Evolutionary conservation across 2,329 filamentous ascomycete genomes (phyloP).

Genomic region (Ophiosphaerella herpotricha): DNA sequence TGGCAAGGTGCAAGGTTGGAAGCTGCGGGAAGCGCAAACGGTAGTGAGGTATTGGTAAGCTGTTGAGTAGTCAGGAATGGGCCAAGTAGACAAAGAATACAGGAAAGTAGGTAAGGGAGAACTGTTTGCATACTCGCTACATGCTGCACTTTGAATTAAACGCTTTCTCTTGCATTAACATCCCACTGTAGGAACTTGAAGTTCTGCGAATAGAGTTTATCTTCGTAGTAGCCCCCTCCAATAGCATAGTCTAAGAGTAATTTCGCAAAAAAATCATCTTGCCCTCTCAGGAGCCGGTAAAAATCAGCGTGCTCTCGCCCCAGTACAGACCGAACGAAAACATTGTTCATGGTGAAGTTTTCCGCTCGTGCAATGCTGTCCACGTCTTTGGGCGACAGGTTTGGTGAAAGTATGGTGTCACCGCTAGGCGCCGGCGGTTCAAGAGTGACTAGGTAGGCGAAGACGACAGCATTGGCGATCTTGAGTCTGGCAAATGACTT

Average conservation of each 20-base stretch:
- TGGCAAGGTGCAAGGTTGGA: too few species aligned
- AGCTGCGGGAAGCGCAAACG: too few species aligned
- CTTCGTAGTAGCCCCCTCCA: conserved; percentile 15
- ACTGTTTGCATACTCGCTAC: neutral
- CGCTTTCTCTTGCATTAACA: conserved; percentile 21
- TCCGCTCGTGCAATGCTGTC: conserved; percentile 18
- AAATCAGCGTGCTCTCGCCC: conserved; percentile 22
- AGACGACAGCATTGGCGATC: conserved; percentile 16
- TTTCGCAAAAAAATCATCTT: conserved; percentile 22
- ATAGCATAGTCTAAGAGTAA: conserved; percentile 27
- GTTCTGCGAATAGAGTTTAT: conserved; percentile 23
- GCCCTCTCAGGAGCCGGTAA: conserved; percentile 26
- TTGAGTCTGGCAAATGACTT: conserved; percentile 13
- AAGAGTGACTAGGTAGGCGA: conserved; percentile 23
- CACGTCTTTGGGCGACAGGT: conserved; percentile 22
- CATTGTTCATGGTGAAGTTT: conserved; percentile 25
- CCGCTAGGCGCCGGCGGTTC: neutral
- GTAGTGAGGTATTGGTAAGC: too few species aligned
- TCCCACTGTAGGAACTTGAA: conserved; percentile 30
- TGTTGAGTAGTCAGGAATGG: neutral
- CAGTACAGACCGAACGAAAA: conserved; percentile 24
- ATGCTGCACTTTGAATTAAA: conserved; percentile 6
- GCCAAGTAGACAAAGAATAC: neutral
- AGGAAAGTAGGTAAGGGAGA: too few species aligned
- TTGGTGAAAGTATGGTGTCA: conserved; percentile 11